Percentiles rank a stretch among this genome's conserved stretches.
Evolutionary conservation across 768 basidiomycete genomes (phyloP).

Genomic region (Rhizopogon vesiculosus): DNA sequence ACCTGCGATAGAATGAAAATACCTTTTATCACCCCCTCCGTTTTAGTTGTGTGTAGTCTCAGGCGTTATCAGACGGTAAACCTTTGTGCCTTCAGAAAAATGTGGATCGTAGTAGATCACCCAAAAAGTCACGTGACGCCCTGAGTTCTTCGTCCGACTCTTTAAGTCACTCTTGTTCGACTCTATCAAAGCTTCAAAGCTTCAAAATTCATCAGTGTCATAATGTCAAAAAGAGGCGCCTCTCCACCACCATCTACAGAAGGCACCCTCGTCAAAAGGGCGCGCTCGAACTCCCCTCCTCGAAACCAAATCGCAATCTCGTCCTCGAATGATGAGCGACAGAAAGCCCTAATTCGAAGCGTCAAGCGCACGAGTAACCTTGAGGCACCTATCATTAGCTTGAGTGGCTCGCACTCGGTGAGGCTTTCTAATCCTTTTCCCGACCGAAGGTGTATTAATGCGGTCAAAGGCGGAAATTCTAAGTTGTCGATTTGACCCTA

Average conservation of each 20-base stretch:
- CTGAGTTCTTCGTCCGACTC: not conserved
- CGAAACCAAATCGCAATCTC: constrained; percentile 76
- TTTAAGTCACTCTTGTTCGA: no score
- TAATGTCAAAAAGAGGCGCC: constrained; percentile 71
- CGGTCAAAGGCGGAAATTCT: constrained; percentile 70
- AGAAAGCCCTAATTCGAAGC: constrained; percentile 76
- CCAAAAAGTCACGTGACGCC: not conserved
- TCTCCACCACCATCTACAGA: constrained; percentile 46
- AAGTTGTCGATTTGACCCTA: constrained; percentile 90
- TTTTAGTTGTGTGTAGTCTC: no score
- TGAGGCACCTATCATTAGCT: constrained; percentile 89
- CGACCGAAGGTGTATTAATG: not conserved
- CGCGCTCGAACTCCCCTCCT: constrained; percentile 44
- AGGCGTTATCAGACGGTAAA: no score
- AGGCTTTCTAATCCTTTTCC: constrained; percentile 20
- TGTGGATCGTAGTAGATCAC: no score
- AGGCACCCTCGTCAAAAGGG: constrained; percentile 60
- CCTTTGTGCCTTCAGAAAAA: no score
- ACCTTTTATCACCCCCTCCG: not conserved
- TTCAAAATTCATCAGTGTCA: not conserved
- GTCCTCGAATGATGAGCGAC: constrained; percentile 64
- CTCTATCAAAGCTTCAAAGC: no score
- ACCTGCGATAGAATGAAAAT: not conserved
- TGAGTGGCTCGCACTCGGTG: constrained; percentile 85
- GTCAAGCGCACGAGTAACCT: constrained; percentile 91